These are phyloP conservation scores for Aciculoconidium aculeatum DNA, from an alignment of 805 yeast genomes.

Conservation along the genomic window DNA sequence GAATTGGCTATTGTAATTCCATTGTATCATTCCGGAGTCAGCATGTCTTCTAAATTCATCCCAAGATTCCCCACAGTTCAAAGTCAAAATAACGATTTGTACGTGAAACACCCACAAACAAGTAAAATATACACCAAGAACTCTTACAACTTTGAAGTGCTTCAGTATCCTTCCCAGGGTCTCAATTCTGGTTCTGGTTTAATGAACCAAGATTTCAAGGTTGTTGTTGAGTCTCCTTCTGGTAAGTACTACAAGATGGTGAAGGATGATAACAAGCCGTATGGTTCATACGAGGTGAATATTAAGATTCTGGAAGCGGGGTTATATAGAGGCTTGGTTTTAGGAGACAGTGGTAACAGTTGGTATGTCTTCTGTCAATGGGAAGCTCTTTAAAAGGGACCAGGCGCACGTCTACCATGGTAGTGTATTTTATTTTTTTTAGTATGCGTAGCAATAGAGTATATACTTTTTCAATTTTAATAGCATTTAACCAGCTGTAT, in stretches of 20 bases:
- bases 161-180: slow-evolving; percentile 55
- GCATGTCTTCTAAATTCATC: slow-evolving; percentile 61
- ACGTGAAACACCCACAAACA: slow-evolving; percentile 81
- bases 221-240: slow-evolving; percentile 78
- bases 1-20: slow-evolving; percentile 73
- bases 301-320: slow-evolving; percentile 69
- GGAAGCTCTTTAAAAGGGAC: slow-evolving; percentile 57
- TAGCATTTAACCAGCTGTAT: too few species aligned
- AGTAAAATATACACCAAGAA: slow-evolving; percentile 50
- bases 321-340: slow-evolving; percentile 74
- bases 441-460: too few species aligned
- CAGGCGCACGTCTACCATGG: too few species aligned
- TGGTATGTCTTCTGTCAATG: slow-evolving; percentile 93
- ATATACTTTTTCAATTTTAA: too few species aligned
- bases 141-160: slow-evolving; percentile 58
- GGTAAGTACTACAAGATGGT: slow-evolving; percentile 65
- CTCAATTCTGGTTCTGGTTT: slow-evolving; percentile 32
- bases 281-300: slow-evolving; percentile 55
- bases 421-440: too few species aligned
- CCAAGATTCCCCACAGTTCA: slow-evolving; percentile 67
- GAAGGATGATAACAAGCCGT: slow-evolving; percentile 42
- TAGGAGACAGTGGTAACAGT: slow-evolving; percentile 68
- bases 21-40: slow-evolving; percentile 62
- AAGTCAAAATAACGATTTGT: slow-evolving; percentile 66
- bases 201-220: slow-evolving; percentile 41